Evolutionary conservation across 2,329 filamentous ascomycete species (phyloP).

Genomic region (Penicillium sp.): DNA sequence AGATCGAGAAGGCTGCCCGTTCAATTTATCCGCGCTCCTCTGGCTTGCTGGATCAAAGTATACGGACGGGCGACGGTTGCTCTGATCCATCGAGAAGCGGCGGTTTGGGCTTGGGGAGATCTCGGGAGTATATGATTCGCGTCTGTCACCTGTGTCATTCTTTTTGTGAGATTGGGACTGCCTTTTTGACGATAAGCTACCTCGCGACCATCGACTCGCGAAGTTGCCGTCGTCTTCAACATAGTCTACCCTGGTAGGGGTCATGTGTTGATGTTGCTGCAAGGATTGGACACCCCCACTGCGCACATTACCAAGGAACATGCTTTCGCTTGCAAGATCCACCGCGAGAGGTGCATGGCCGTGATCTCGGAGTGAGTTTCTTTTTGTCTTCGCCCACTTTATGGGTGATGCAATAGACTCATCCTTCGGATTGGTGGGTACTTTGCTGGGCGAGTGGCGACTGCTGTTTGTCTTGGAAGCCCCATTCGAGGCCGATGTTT

Average conservation of each 20-base stretch:
- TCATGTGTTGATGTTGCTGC: neutral
- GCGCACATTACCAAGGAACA: neutral
- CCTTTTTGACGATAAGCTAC: neutral
- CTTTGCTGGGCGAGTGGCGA: neutral
- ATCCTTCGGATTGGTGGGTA: neutral
- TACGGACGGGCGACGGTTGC: neutral
- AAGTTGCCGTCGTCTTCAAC: slow-evolving; percentile 5
- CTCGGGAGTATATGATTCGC: neutral
- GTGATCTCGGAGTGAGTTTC: neutral
- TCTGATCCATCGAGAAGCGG: slow-evolving; percentile 2
- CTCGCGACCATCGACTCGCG: slow-evolving; percentile 1
- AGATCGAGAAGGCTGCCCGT: slow-evolving; percentile 6
- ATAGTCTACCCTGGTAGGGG: neutral
- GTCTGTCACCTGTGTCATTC: too few relatives aligned
- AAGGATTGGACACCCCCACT: neutral
- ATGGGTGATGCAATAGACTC: neutral
- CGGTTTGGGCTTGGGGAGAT: neutral
- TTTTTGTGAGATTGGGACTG: neutral
- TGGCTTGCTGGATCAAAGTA: slow-evolving; percentile 2
- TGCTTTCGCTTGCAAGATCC: neutral
- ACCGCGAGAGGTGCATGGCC: neutral
- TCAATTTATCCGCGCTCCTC: neutral
- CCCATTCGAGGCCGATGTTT: neutral
- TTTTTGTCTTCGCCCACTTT: slow-evolving; percentile 5
- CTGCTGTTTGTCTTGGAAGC: neutral